phyloP scores from a whole-genome alignment of 148 eudicot genomes.

The Simmondsia chinensis region DNA sequence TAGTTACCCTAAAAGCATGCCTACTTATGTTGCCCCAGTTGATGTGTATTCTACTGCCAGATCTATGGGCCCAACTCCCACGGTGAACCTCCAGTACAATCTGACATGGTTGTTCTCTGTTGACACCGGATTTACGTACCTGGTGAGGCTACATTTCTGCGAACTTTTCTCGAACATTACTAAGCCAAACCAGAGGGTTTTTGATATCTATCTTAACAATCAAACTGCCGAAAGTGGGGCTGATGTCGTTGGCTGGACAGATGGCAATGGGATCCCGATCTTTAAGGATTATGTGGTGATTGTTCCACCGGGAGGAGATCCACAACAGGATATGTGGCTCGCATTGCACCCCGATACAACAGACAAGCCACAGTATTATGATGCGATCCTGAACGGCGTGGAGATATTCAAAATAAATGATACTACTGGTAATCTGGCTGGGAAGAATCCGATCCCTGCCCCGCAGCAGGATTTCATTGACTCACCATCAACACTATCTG shows the following conservation, averaged over 20 bases:
- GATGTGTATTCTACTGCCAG: slow-evolving; percentile 70
- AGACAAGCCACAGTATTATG: slow-evolving; percentile 32
- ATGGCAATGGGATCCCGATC: slow-evolving; percentile 32
- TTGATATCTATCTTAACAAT: slow-evolving; percentile 58
- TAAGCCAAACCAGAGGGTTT: slow-evolving; percentile 47
- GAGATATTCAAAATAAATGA: slow-evolving; percentile 77
- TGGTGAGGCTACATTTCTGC: slow-evolving; percentile 92
- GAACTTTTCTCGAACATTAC: slow-evolving; percentile 34
- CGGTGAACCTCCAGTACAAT: slow-evolving; percentile 48
- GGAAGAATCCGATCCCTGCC: slow-evolving; percentile 70
- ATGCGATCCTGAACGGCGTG: slow-evolving; percentile 75
- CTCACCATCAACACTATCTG: slow-evolving; percentile 3
- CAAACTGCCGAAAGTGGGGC: slow-evolving; percentile 44
- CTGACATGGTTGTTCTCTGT: slow-evolving; percentile 68
- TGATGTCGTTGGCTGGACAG: slow-evolving; percentile 52
- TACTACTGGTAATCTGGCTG: slow-evolving; percentile 57
- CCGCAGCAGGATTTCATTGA: slow-evolving; percentile 25
- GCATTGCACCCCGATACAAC: slow-evolving; percentile 42
- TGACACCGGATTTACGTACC: slow-evolving; percentile 65
- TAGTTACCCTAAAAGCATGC: slow-evolving; percentile 25
- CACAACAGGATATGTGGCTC: slow-evolving; percentile 76
- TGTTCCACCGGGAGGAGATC: slow-evolving; percentile 33
- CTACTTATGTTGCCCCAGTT: slow-evolving; percentile 61
- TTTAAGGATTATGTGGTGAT: slow-evolving; percentile 49
- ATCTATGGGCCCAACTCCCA: slow-evolving; percentile 49